Evolutionary conservation across 495 filamentous ascomycete genomes (phyloP).

Genomic region (Aspergillus sclerotiicarbonarius): DNA sequence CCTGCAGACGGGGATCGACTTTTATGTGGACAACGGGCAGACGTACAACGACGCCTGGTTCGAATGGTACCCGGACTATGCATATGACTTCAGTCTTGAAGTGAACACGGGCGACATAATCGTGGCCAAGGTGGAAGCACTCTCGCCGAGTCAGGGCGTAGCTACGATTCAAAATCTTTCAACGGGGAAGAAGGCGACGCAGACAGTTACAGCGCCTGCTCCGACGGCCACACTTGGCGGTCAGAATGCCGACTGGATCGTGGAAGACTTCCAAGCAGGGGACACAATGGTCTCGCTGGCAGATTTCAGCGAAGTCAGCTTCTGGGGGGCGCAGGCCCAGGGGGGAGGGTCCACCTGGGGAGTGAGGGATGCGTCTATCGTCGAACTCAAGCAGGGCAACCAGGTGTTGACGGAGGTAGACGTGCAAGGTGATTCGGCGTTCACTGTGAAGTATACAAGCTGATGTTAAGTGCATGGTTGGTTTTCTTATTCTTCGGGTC

Average conservation of each 20-base stretch:
- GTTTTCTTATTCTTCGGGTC: background rate
- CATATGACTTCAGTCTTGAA: conserved; percentile 54
- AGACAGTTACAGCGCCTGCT: conserved; percentile 45
- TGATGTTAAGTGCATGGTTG: background rate
- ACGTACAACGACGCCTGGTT: conserved; percentile 58
- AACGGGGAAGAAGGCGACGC: conserved; percentile 52
- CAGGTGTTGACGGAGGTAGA: conserved; percentile 47
- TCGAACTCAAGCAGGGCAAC: conserved; percentile 53
- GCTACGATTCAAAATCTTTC: conserved; percentile 55
- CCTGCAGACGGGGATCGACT: conserved; percentile 61
- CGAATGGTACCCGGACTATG: conserved; percentile 61
- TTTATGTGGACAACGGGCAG: conserved; percentile 41
- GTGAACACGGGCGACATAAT: conserved; percentile 56
- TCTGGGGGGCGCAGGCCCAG: conserved; percentile 43
- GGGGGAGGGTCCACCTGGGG: conserved; percentile 33
- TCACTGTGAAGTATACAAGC: conserved; percentile 30
- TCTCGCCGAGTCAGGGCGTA: conserved; percentile 47
- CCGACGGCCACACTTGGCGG: conserved; percentile 35
- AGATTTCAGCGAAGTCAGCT: conserved; percentile 52
- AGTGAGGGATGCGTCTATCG: conserved; percentile 40
- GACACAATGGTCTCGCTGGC: conserved; percentile 49
- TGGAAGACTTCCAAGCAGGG: conserved; percentile 59
- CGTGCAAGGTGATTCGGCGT: conserved; percentile 35
- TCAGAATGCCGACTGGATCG: conserved; percentile 63
- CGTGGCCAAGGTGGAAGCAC: conserved; percentile 51